Conservation (phyloP, 345 rosid genomes). For the Isatis tinctoria region DNA sequence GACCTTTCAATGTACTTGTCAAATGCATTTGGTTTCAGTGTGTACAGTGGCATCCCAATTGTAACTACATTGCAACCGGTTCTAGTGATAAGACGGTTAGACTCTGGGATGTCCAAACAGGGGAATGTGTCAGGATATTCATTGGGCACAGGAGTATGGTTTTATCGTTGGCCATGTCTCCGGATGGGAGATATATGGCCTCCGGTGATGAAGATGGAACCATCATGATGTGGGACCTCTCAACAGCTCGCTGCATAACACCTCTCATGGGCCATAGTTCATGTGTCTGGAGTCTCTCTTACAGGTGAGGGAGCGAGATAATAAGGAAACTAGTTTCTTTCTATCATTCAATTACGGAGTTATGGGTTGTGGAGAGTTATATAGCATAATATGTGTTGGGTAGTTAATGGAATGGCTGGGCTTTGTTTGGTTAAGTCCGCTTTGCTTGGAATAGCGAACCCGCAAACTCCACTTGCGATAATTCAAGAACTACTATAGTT, state of each 20-base stretch:
- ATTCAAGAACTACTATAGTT: neutral
- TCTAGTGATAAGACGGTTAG: constrained; percentile 91
- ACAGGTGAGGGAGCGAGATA: constrained; percentile 47
- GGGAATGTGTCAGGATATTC: constrained; percentile 86
- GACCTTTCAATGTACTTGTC: neutral
- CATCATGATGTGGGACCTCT: constrained; percentile 98
- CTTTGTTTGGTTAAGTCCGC: neutral
- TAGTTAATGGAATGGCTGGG: neutral
- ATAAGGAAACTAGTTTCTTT: neutral
- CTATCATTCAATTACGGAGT: too few relatives aligned
- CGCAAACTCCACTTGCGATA: neutral
- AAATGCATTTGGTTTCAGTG: constrained; percentile 50
- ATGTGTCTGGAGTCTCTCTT: constrained; percentile 86
- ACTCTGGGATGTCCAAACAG: constrained; percentile 90
- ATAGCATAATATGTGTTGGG: too few relatives aligned
- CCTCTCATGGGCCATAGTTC: constrained; percentile 93
- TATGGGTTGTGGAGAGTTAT: too few relatives aligned
- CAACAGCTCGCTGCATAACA: constrained; percentile 85
- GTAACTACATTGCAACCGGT: constrained; percentile 93
- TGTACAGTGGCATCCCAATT: constrained; percentile 97
- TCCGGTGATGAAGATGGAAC: constrained; percentile 97
- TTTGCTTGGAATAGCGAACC: neutral
- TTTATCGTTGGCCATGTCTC: constrained; percentile 83
- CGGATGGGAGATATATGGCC: constrained; percentile 96
- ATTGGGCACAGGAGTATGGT: constrained; percentile 63